Evolutionary conservation across 495 filamentous ascomycete species (phyloP), one percentile per base, ranked within the genome.

Genomic region (Penicillium silybi): DNA sequence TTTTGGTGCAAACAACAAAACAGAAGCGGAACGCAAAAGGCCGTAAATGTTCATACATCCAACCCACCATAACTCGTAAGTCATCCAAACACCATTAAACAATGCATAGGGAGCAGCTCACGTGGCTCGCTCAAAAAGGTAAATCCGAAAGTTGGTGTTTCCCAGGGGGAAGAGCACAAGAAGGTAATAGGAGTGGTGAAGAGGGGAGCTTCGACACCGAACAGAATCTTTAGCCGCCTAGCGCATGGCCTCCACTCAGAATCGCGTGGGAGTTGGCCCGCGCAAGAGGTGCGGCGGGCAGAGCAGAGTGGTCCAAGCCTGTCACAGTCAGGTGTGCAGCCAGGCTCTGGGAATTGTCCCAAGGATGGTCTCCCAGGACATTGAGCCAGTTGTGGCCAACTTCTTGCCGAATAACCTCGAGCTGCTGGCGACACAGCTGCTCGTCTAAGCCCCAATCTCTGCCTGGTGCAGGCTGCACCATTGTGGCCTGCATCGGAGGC

Each of bases 361-460:
- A 86, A n/a, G 78, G 75, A 61, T 90, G 86, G 56, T 96, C 93
- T 50, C 84, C 85, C 41, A 97, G 77, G 5, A 90, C 87, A 52
- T 83, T 90, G 26, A 97, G 78, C 80, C 95, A 98, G 43, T 83
- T 85, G 54, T 81, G 86, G 32, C 90, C 88, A 44, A 95, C 83
- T 53, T 96, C 89, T 57, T 85, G 85, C 38, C 88, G 86, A 16
- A 96, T 70, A 11, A 86, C 86, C 66, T 93, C 90, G 42, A 97
- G 82, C 58, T 91, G 91, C 65, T 86, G 86, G 35, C 83, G 81
- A 66, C 92, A 96, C 6, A 89, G 73, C 59, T 95, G 89, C 43
- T 86, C 85, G 45, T 83, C 83, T 40, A 84, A 70, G 44, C 82
- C 81, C 80, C 87, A 88, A 47, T 88, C 77, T 39, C 59, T 63